Percentiles rank a stretch among this genome's conserved stretches.
Conservation (phyloP, 768 basidiomycete species). For the Galerina sulciceps region DNA sequence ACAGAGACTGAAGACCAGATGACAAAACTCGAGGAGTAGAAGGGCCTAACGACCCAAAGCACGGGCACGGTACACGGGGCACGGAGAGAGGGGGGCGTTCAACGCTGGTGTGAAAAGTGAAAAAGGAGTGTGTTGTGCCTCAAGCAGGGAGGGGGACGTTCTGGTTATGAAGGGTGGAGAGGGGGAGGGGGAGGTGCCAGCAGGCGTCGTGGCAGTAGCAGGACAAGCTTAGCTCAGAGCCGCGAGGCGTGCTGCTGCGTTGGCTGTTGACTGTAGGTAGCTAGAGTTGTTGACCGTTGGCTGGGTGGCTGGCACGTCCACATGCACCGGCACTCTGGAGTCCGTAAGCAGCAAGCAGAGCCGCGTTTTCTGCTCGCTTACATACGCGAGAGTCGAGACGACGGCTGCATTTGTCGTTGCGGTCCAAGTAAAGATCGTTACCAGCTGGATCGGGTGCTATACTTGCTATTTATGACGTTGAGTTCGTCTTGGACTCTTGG, state of each 20-base stretch:
- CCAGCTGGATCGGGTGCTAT: too few species aligned
- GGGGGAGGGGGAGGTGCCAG: too few species aligned
- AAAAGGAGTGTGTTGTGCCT: background rate
- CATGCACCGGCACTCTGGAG: background rate
- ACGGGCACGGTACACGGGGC: background rate
- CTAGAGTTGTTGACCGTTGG: too few species aligned
- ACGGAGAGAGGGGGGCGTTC: background rate
- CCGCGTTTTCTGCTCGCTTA: background rate
- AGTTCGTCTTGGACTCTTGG: too few species aligned
- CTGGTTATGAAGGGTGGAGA: background rate
- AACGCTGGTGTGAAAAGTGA: conserved; percentile 3
- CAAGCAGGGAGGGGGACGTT: background rate
- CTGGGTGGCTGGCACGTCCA: background rate
- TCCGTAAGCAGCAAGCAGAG: too few species aligned
- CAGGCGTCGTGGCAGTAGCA: conserved; percentile 6
- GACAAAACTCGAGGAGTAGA: too few species aligned
- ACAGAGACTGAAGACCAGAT: background rate
- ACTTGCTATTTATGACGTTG: too few species aligned
- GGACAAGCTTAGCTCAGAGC: conserved; percentile 5
- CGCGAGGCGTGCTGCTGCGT: background rate
- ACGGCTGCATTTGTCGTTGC: too few species aligned
- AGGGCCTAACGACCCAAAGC: background rate
- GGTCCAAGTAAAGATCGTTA: too few species aligned
- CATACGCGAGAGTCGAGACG: too few species aligned
- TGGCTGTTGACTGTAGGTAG: too few species aligned